A percentile compares a stretch with the other conserved stretches of the same genome.
Conservation (phyloP, 345 rosid genomes). For the Toxicodendron radicans region DNA sequence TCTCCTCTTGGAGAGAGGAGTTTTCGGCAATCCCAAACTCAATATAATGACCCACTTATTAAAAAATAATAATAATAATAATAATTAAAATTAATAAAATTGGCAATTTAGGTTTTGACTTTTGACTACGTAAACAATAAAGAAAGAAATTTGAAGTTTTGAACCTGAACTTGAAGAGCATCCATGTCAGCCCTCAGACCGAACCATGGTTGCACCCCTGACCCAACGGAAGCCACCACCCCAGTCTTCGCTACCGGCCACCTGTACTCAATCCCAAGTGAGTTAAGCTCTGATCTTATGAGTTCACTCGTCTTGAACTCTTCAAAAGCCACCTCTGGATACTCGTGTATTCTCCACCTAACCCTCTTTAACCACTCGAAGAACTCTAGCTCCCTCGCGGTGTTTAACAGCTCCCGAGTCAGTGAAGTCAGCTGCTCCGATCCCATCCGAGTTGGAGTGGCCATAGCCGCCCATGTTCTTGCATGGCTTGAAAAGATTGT, state of each 20-base stretch:
- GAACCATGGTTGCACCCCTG: conserved; percentile 46
- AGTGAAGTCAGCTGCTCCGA: conserved; percentile 20
- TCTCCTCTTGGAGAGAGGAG: too few species aligned
- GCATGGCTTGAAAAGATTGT: too few species aligned
- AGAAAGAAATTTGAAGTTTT: background rate
- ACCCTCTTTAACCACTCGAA: conserved; percentile 39
- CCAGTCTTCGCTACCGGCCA: conserved; percentile 60
- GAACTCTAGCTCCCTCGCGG: conserved; percentile 43
- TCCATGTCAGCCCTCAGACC: conserved; percentile 65
- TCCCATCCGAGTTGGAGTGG: background rate
- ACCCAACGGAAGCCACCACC: conserved; percentile 46
- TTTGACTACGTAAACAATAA: too few species aligned
- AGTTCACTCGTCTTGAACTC: conserved; percentile 44
- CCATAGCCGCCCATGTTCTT: background rate
- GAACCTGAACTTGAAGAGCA: conserved; percentile 56
- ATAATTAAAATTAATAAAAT: too few species aligned
- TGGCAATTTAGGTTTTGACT: too few species aligned
- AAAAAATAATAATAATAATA: too few species aligned
- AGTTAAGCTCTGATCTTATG: conserved; percentile 40
- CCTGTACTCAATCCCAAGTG: conserved; percentile 39
- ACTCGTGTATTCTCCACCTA: conserved; percentile 47
- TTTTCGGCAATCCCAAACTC: too few species aligned
- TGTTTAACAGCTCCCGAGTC: conserved; percentile 29
- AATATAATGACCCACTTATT: too few species aligned
- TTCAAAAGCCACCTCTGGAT: conserved; percentile 50